Percentiles rank a stretch among this genome's conserved stretches.
phyloP scores from a whole-genome alignment of 2,329 filamentous ascomycete species.

The Ascochyta lentis region DNA sequence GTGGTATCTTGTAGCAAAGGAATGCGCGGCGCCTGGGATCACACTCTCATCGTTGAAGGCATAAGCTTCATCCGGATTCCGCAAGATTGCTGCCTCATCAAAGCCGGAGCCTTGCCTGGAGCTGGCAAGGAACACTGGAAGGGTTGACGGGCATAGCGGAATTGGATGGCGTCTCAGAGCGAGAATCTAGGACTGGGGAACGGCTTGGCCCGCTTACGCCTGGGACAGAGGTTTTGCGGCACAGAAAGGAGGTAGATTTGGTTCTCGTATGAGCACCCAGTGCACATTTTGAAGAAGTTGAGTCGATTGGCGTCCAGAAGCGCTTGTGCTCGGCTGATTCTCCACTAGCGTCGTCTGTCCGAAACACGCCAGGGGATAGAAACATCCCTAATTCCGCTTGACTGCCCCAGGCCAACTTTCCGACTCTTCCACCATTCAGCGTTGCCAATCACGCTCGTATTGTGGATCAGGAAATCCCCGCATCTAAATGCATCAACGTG shows the following conservation, averaged over 20 bases:
- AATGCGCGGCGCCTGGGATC: conserved; percentile 26
- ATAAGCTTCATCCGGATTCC: conserved; percentile 33
- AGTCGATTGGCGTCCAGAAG: conserved; percentile 20
- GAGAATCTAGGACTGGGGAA: conserved; percentile 22
- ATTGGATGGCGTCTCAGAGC: conserved; percentile 25
- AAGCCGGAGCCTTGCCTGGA: conserved; percentile 11
- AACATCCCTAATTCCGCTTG: conserved; percentile 35
- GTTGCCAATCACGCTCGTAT: conserved; percentile 4
- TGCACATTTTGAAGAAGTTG: not conserved
- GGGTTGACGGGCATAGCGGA: conserved; percentile 31
- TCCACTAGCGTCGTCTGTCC: conserved; percentile 28
- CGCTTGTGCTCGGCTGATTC: conserved; percentile 22
- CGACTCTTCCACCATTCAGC: conserved; percentile 27
- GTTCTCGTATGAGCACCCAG: conserved; percentile 19
- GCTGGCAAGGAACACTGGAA: conserved; percentile 13
- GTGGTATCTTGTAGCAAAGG: conserved; percentile 26
- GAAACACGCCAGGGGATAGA: conserved; percentile 33
- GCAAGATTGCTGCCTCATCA: conserved; percentile 39
- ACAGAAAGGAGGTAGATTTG: conserved; percentile 25
- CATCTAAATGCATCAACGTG: conserved; percentile 24
- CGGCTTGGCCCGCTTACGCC: conserved; percentile 42
- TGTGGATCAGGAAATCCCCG: conserved; percentile 23
- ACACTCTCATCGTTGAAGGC: conserved; percentile 36
- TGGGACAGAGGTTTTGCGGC: conserved; percentile 29
- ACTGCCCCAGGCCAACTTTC: conserved; percentile 20